Conservation (phyloP, 177 flowering plant genomes). For the Tripterygium wilfordii region DNA sequence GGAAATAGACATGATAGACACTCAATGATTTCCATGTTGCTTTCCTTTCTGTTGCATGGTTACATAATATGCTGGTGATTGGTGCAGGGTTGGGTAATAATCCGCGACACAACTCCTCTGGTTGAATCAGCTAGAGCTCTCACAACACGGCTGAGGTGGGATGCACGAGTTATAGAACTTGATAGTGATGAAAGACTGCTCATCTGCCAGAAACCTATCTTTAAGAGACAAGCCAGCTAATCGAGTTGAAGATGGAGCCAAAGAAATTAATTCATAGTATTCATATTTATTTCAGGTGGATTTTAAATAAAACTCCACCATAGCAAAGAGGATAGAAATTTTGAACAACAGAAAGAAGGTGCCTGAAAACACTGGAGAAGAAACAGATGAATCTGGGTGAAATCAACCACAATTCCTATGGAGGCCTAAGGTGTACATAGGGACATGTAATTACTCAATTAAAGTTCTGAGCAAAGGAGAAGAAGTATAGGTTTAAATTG, state of each 20-base stretch:
- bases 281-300: slow-evolving; percentile 29
- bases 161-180: slow-evolving; percentile 76
- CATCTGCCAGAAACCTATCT: slow-evolving; percentile 90
- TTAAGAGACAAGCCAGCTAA: slow-evolving; percentile 50
- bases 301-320: slow-evolving; percentile 28
- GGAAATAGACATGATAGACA: no score
- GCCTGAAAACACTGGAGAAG: slow-evolving; percentile 8
- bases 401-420: slow-evolving; percentile 34
- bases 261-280: slow-evolving; percentile 20
- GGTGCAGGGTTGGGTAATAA: slow-evolving; percentile 92
- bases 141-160: slow-evolving; percentile 75
- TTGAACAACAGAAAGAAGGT: slow-evolving; percentile 25
- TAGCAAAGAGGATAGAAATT: slow-evolving; percentile 17
- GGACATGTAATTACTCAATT: slow-evolving; percentile 55
- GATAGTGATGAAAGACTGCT: slow-evolving; percentile 86
- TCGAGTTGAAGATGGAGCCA: slow-evolving; percentile 1
- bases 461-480: slow-evolving; percentile 15
- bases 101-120: slow-evolving; percentile 54
- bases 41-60: no score
- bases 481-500: slow-evolving; percentile 28
- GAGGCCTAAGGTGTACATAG: slow-evolving; percentile 68
- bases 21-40: no score
- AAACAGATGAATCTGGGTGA: slow-evolving; percentile 12
- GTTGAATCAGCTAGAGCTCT: slow-evolving; percentile 73
- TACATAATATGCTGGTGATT: no score